Evolutionary conservation across 2,329 filamentous ascomycete genomes (phyloP), one percentile per base, ranked within the genome.

Genomic region (Clarireedia monteithiana): DNA sequence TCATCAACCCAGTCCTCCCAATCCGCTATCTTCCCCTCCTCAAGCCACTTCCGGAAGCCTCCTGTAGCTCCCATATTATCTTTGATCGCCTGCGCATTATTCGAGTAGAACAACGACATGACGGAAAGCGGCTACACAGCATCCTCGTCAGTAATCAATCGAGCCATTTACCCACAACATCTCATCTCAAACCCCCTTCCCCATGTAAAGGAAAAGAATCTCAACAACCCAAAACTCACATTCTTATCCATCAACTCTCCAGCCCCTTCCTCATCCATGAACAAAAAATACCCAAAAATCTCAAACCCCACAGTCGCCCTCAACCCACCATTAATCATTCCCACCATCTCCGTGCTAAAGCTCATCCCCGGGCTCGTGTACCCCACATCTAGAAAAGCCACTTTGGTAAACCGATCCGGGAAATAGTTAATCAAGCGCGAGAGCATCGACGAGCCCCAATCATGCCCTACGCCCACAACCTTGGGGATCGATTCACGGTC

Each of bases 361-460:
- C 47, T 48, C 15, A 50, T 36, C 3, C 56, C 58, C 0, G 62
- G 61, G 3, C 53, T 38, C 12, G 10, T 34, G 20, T 57, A 64
- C 14, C 58, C 55, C 17, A 59, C 55, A 44, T 51, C 58, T 23
- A 65, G 10, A 20, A 63, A 65, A 0, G 59, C 62, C 14, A 58
- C 51, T 40, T 59, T 64, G 2, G 39, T 23, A 20, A 65, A 53
- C 2, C 61, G 20, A 3, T 58, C 49, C 0, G 48, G 53, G 26
- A 58, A 50, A 38, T 57, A 57, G 10, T 58, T 57, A 1, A 55
- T 56, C 9, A 66, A 50, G 7, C 57, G 52, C 14, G 50, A 57
- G 4, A 63, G 36, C 15, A 63, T 26, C 5, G 59, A 58, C 3
- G 58, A 60, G 0, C 63, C 63, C 63, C 63, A 67, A 47, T 67